A percentile compares a stretch with the other conserved stretches of the same genome.
Evolutionary conservation across 176 grass and related monocot genomes (phyloP).

Genomic region (Aegilops speltoides): DNA sequence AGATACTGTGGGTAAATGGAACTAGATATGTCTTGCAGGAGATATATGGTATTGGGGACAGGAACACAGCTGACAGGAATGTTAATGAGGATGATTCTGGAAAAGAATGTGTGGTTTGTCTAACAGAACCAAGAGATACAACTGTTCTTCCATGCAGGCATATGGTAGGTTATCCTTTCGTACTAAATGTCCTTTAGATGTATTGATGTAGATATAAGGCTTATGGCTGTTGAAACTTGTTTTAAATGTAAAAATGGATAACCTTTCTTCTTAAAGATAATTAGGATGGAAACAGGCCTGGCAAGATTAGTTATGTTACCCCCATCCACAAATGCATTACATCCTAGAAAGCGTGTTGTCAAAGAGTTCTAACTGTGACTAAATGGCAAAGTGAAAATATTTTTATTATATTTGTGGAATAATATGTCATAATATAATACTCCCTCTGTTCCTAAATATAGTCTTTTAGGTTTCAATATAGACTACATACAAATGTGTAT

Average conservation of each 20-base stretch:
- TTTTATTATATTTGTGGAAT: too few relatives aligned
- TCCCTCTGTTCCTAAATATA: too few relatives aligned
- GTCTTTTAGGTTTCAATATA: too few relatives aligned
- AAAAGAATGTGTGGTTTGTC: conserved; percentile 73
- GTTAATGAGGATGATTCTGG: conserved; percentile 46
- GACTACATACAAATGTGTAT: too few relatives aligned
- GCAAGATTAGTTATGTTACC: not conserved
- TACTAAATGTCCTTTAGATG: not conserved
- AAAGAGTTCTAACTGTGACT: not conserved
- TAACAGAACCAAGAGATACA: conserved; percentile 64
- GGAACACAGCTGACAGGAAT: conserved; percentile 37
- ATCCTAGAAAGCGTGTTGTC: not conserved
- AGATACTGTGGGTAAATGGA: conserved; percentile 59
- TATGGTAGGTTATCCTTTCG: conserved; percentile 50
- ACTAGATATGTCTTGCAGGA: conserved; percentile 67
- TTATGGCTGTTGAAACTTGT: not conserved
- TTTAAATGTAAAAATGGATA: not conserved
- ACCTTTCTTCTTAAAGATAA: not conserved
- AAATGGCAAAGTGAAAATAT: not conserved
- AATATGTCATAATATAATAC: not conserved
- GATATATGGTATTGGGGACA: conserved; percentile 59
- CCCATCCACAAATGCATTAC: not conserved
- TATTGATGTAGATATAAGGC: not conserved
- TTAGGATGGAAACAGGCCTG: not conserved
- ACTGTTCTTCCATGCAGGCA: conserved; percentile 68